These are phyloP conservation scores for Tetrahymena malaccensis DNA, from an alignment of 73 alveolate species.

Conservation along the genomic window DNA sequence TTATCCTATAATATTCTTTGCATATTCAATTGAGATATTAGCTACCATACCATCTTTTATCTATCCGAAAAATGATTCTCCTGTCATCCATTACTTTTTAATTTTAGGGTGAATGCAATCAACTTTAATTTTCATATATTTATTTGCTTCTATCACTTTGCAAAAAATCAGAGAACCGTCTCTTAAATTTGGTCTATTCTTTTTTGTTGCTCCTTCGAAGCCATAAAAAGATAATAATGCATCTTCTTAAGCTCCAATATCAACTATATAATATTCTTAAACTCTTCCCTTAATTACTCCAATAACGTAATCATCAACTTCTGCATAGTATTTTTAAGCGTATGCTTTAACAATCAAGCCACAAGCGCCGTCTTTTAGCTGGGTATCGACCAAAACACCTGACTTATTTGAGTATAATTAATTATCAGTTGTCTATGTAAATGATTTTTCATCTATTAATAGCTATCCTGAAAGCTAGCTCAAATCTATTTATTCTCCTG, in stretches of 20 bases:
- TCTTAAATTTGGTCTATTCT: constrained; percentile 39
- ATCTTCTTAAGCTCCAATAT: neutral
- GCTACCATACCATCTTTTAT: constrained; percentile 16
- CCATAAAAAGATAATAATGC: constrained; percentile 5
- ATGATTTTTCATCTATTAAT: neutral
- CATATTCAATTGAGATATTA: neutral
- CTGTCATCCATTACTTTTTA: constrained; percentile 51
- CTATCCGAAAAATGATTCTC: constrained; percentile 29
- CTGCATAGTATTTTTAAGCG: neutral
- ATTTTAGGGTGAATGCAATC: constrained; percentile 34
- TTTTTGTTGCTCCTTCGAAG: constrained; percentile 57
- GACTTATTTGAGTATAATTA: neutral
- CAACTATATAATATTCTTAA: neutral
- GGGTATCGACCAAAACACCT: neutral
- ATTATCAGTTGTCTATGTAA: neutral
- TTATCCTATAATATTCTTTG: neutral
- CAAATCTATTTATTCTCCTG: neutral
- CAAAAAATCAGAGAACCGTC: constrained; percentile 19
- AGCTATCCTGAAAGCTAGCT: neutral
- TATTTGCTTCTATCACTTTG: constrained; percentile 29
- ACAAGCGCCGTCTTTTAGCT: neutral
- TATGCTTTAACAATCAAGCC: neutral
- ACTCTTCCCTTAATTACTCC: neutral
- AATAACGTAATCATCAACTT: neutral
- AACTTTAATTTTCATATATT: constrained; percentile 7